Conservation (phyloP, 805 yeast species). For the Candida ovalis region DNA sequence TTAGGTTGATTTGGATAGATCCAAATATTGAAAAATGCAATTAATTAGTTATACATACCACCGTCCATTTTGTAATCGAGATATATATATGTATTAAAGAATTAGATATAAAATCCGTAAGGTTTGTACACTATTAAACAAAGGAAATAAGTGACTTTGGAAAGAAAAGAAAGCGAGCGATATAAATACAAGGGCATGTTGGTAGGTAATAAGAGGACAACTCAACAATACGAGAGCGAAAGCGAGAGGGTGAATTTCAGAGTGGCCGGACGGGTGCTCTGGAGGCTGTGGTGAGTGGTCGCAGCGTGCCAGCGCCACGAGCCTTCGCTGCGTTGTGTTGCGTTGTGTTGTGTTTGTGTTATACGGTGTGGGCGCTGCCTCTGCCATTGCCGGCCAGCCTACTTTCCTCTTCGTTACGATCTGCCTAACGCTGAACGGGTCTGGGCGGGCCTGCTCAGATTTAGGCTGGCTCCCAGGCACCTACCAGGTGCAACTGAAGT, state of each 20-base stretch:
- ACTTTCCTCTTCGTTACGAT: no score
- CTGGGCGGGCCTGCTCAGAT: no score
- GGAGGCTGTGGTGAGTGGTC: not conserved
- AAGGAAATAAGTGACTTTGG: conserved; percentile 9
- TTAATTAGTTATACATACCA: conserved; percentile 40
- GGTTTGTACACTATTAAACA: conserved; percentile 6
- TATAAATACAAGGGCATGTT: conserved; percentile 1
- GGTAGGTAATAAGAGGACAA: conserved; percentile 17
- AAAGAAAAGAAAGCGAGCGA: conserved; percentile 4
- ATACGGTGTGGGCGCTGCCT: no score
- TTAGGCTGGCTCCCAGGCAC: no score
- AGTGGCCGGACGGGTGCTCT: not conserved
- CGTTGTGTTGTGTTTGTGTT: no score
- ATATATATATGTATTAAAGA: conserved; percentile 9
- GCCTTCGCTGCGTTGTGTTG: no score
- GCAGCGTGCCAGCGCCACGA: no score
- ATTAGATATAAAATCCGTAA: conserved; percentile 1
- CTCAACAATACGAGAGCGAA: conserved; percentile 15
- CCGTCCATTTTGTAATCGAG: conserved; percentile 48
- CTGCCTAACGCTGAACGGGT: no score
- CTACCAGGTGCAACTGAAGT: no score
- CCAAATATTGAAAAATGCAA: not conserved
- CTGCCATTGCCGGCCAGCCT: no score
- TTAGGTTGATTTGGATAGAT: not conserved
- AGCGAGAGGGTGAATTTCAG: conserved; percentile 1